Conservation (phyloP, 1,284 basidiomycete genomes). For the Phenoliferia sp. region DNA sequence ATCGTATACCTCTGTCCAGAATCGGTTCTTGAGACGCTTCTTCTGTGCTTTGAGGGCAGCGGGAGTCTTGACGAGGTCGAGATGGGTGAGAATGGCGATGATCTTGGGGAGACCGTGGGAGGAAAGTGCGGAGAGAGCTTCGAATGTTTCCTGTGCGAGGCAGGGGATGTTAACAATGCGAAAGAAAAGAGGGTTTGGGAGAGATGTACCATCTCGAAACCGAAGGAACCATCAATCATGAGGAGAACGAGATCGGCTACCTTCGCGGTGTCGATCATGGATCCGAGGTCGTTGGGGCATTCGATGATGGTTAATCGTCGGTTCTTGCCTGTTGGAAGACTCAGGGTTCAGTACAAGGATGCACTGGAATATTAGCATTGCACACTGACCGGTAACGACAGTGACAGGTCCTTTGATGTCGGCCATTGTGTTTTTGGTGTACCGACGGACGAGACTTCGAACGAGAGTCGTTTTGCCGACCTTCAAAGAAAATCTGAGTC, state of each 20-base stretch:
- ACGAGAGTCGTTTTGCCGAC: constrained; percentile 92
- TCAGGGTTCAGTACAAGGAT: constrained; percentile 37
- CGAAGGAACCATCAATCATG: constrained; percentile 97
- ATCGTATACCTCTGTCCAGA: constrained; percentile 99
- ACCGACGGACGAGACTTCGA: constrained; percentile 84
- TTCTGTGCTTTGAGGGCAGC: constrained; percentile 84
- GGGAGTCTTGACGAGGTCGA: constrained; percentile 94
- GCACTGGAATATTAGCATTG: not conserved
- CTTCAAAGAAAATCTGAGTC: constrained; percentile 25
- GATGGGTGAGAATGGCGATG: constrained; percentile 90
- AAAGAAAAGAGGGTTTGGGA: not conserved
- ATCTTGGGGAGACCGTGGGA: constrained; percentile 98
- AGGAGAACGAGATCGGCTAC: constrained; percentile 92
- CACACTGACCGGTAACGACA: constrained; percentile 59
- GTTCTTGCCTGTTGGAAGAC: constrained; percentile 62
- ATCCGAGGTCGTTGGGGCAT: constrained; percentile 95
- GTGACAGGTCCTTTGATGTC: constrained; percentile 93
- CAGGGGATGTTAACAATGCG: not conserved
- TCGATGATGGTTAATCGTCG: constrained; percentile 91
- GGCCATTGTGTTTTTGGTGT: constrained; percentile 88
- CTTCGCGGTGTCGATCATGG: constrained; percentile 97
- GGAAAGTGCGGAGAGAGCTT: constrained; percentile 95
- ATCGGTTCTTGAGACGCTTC: constrained; percentile 95
- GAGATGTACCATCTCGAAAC: constrained; percentile 87
- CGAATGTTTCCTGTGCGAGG: constrained; percentile 81